Conservation (phyloP, 2,329 filamentous ascomycete species). For the Teratosphaeria epicoccoides region DNA sequence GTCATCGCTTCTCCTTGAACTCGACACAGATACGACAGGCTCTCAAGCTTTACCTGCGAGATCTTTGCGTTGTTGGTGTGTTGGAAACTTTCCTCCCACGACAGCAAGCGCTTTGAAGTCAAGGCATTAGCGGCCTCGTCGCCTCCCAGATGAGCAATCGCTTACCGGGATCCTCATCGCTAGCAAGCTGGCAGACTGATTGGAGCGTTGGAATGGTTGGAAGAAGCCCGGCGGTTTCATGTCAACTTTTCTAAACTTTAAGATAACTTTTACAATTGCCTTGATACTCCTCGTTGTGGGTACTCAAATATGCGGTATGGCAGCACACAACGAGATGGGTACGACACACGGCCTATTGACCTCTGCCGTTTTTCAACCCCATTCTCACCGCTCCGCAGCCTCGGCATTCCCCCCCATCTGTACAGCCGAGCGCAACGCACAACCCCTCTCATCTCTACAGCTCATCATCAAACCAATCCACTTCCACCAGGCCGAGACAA, state of each 20-base stretch:
- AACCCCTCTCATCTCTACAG: too few relatives aligned
- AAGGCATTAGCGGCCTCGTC: constrained; percentile 18
- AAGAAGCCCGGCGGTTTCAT: too few relatives aligned
- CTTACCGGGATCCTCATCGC: constrained; percentile 14
- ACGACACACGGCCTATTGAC: too few relatives aligned
- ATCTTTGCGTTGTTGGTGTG: not conserved
- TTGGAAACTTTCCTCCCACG: constrained; percentile 12
- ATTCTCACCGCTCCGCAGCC: too few relatives aligned
- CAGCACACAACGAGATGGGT: constrained; percentile 82
- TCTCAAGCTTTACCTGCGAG: not conserved
- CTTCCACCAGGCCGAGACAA: too few relatives aligned
- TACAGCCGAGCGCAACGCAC: too few relatives aligned
- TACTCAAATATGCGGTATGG: constrained; percentile 64
- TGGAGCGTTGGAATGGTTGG: constrained; percentile 55
- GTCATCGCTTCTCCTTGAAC: not conserved
- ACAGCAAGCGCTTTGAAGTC: constrained; percentile 18
- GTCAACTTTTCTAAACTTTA: too few relatives aligned
- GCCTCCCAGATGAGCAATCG: constrained; percentile 20
- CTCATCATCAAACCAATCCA: too few relatives aligned
- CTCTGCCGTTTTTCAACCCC: too few relatives aligned
- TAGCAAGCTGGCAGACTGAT: constrained; percentile 19
- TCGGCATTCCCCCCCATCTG: too few relatives aligned
- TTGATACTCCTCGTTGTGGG: too few relatives aligned
- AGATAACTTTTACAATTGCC: too few relatives aligned
- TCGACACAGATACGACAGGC: not conserved